phyloP scores from a whole-genome alignment of 352 stramenopile genomes.

The Globisporangium spinosum region DNA sequence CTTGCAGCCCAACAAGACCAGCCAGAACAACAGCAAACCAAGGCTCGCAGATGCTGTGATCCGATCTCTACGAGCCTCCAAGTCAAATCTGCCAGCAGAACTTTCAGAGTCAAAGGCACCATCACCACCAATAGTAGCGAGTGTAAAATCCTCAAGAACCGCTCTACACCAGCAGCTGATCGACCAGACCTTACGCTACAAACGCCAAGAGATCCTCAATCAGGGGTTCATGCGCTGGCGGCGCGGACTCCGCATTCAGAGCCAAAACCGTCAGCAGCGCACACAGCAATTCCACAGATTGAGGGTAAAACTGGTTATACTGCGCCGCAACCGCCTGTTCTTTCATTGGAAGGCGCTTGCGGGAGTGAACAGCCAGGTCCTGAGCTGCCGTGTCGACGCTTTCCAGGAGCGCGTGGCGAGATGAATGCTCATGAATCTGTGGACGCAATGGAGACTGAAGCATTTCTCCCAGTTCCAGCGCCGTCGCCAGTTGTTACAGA shows the following conservation, averaged over 20 bases:
- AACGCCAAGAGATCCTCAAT: conserved; percentile 36
- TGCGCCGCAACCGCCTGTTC: conserved; percentile 39
- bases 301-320: conserved; percentile 16
- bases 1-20: not conserved
- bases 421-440: conserved; percentile 24
- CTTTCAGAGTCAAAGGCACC: not conserved
- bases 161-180: conserved; percentile 60
- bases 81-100: not conserved
- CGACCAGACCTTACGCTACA: conserved; percentile 39
- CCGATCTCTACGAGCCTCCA: not conserved
- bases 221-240: conserved; percentile 50
- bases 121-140: not conserved
- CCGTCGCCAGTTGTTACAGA: conserved; percentile 1
- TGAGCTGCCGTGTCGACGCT: conserved; percentile 42
- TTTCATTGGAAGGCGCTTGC: conserved; percentile 30
- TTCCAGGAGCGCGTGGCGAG: conserved; percentile 32
- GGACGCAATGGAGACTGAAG: conserved; percentile 22
- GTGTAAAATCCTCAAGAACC: conserved; percentile 18
- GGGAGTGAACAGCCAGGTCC: conserved; percentile 24
- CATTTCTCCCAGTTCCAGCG: not conserved
- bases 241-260: conserved; percentile 49
- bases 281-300: conserved; percentile 26
- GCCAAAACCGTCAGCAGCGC: conserved; percentile 33
- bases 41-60: conserved; percentile 1
- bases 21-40: not conserved